phyloP scores from a whole-genome alignment of 306 rosid species.

The Pueraria montana region DNA sequence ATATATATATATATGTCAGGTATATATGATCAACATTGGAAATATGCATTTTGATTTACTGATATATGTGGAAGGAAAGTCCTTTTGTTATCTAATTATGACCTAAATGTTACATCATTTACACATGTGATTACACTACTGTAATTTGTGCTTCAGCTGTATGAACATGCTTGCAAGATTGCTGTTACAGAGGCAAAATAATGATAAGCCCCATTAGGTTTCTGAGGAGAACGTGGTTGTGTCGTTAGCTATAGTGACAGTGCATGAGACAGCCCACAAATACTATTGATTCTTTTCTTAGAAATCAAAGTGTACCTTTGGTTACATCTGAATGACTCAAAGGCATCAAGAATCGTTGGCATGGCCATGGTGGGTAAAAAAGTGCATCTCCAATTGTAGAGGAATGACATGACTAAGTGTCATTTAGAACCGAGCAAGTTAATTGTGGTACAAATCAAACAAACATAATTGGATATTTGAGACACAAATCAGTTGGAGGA shows the following conservation, averaged over 20 bases:
- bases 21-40: background rate
- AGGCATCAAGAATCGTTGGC: slow-evolving; percentile 43
- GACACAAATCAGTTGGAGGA: slow-evolving; percentile 41
- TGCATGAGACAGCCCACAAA: slow-evolving; percentile 59
- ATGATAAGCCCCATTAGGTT: slow-evolving; percentile 55
- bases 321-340: slow-evolving; percentile 55
- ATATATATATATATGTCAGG: too few relatives aligned
- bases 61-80: background rate
- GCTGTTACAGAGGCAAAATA: slow-evolving; percentile 49
- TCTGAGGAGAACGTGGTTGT: slow-evolving; percentile 65
- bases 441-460: slow-evolving; percentile 49
- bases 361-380: slow-evolving; percentile 51
- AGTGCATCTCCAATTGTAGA: slow-evolving; percentile 41
- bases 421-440: slow-evolving; percentile 49
- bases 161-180: slow-evolving; percentile 47
- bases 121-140: slow-evolving; percentile 30
- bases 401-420: slow-evolving; percentile 64
- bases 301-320: slow-evolving; percentile 45
- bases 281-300: slow-evolving; percentile 51
- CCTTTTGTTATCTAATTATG: background rate
- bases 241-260: slow-evolving; percentile 72
- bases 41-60: background rate
- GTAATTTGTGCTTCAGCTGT: slow-evolving; percentile 35
- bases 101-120: slow-evolving; percentile 35
- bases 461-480: slow-evolving; percentile 50